These are phyloP conservation scores for Trichoderma sp. DNA, from an alignment of 2,329 filamentous ascomycete genomes.

Conservation along the genomic window DNA sequence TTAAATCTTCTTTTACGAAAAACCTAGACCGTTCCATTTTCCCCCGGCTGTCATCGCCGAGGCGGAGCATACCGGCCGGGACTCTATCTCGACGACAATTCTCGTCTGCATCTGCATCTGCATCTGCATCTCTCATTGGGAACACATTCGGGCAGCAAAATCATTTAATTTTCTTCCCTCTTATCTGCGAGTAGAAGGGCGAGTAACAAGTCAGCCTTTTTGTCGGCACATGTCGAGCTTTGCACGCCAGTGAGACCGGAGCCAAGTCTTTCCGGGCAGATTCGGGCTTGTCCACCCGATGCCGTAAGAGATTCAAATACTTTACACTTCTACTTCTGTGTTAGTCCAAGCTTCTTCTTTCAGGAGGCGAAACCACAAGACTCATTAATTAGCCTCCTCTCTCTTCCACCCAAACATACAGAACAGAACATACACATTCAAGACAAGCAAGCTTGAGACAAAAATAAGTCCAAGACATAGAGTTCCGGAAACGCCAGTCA, in stretches of 20 bases:
- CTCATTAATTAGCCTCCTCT: background rate
- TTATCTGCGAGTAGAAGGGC: no score
- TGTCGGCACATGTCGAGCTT: background rate
- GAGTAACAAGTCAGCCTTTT: no score
- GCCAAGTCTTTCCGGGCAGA: constrained; percentile 2
- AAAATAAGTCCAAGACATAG: background rate
- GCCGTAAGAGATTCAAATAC: background rate
- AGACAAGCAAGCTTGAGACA: background rate
- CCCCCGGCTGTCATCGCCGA: background rate
- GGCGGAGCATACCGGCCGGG: constrained; percentile 8
- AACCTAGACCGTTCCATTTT: background rate
- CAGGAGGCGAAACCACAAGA: background rate
- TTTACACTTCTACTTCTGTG: background rate
- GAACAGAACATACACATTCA: background rate
- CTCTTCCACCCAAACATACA: background rate
- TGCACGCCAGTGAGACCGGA: constrained; percentile 7
- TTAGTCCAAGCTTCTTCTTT: background rate
- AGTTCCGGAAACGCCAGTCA: constrained; percentile 1
- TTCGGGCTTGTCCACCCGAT: background rate
- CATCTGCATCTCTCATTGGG: background rate
- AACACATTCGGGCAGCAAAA: background rate
- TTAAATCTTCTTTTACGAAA: background rate
- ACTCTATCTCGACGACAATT: background rate
- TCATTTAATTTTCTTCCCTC: background rate
- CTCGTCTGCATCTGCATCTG: background rate